Base-by-base conservation (phyloP, 495 filamentous ascomycete species). In the Cercophora samala region DNA sequence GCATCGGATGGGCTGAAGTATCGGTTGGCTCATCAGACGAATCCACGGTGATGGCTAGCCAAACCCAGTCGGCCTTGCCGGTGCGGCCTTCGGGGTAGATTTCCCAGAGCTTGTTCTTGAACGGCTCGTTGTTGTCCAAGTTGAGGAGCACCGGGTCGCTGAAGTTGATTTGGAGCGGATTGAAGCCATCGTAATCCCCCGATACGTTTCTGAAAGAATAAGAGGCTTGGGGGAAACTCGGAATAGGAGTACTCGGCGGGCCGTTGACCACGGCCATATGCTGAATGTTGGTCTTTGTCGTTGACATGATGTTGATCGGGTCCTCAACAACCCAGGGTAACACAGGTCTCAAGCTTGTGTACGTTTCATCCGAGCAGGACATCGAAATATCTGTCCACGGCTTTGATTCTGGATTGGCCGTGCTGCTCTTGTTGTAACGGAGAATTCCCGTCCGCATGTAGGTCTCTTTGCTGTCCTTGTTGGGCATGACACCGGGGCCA, bases 361-460 rank as follows among this genome's bases (percentile, higher is more conserved):
- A 72, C 19, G 69, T 67, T 52, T 66, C 58, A 54, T 67, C 69
- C 2, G 66, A 69, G 62, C 69, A 72, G 0, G 58, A 18, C 56
- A 70, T n/a, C 21, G 65, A 53, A 0, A 71, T 58, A 25, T 58
- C 37, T 29, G 64, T 64, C 69, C 69, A 71, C 0, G 53, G 21
- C 4, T 60, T 58, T 15, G 75, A 77, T 17, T 66, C 74, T 18
- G 82, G 80, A 17, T 73, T 64, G 2, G 51, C 68, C 23, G 25
- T 66, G 58, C 62, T 58, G 56, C 46, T 60, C 23, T 55, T 60
- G n/a, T 65, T 58, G 63, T 77, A 77, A 0, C 72, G 74, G 21
- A 77, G 54, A 62, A 77, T 76, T 17, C 71, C 74, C 0, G 74
- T 70, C 21, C 66, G 74, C 6, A 85, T 81, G 26, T 81, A 76